Percentiles rank a stretch among this genome's conserved stretches.
phyloP scores from a whole-genome alignment of 2,329 filamentous ascomycete genomes.

The Hawksworthiomyces lignivorus region DNA sequence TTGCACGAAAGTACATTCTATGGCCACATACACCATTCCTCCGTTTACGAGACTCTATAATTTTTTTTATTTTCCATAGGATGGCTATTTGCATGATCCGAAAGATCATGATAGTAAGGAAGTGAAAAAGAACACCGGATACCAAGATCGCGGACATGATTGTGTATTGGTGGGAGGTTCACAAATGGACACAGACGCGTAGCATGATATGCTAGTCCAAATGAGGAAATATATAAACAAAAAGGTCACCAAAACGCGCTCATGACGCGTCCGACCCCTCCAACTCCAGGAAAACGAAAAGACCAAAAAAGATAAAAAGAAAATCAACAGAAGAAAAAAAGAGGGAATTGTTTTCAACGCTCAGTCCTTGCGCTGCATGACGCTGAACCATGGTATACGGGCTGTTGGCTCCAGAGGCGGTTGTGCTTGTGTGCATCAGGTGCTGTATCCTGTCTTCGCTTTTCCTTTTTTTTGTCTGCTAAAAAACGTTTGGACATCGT shows the following conservation, averaged over 20 bases:
- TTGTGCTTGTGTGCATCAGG: no score
- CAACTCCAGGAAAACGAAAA: background rate
- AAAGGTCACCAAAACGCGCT: conserved; percentile 3
- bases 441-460: background rate
- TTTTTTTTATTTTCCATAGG: no score
- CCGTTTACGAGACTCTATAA: no score
- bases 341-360: background rate
- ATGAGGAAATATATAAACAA: conserved; percentile 11
- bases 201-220: conserved; percentile 1
- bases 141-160: background rate
- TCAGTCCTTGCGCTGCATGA: conserved; percentile 3
- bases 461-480: background rate
- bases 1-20: no score
- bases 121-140: no score
- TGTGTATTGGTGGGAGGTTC: background rate
- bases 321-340: background rate
- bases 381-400: conserved; percentile 2
- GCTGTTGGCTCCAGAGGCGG: no score
- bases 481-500: conserved; percentile 6
- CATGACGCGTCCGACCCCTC: conserved; percentile 4
- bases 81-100: no score
- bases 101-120: no score
- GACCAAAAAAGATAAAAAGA: background rate
- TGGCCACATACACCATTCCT: no score
- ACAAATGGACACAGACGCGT: background rate